Percentiles rank a stretch among this genome's conserved stretches.
Evolutionary conservation across 2,329 filamentous ascomycete genomes (phyloP).

Genomic region (Pyrenophora graminea): DNA sequence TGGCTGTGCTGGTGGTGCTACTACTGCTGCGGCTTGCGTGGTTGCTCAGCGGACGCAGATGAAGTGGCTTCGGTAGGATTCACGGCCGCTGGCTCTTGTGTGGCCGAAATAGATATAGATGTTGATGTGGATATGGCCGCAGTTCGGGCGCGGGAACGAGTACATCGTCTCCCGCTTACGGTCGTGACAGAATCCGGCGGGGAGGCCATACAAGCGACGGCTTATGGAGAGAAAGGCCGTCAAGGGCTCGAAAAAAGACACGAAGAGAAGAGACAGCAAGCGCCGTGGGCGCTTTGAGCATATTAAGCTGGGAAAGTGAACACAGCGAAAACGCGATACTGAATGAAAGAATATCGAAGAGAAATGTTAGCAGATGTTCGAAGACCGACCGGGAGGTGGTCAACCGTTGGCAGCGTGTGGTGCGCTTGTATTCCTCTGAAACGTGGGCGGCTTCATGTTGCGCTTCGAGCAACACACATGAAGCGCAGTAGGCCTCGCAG

Average conservation of each 20-base stretch:
- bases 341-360: constrained; percentile 29
- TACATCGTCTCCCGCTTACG: constrained; percentile 47
- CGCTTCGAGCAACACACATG: constrained; percentile 45
- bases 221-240: constrained; percentile 39
- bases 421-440: constrained; percentile 42
- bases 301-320: constrained; percentile 41
- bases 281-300: constrained; percentile 42
- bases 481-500: constrained; percentile 44
- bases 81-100: constrained; percentile 19
- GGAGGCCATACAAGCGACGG: constrained; percentile 45
- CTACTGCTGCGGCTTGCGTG: constrained; percentile 18
- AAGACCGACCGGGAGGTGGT: constrained; percentile 33
- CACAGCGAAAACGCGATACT: constrained; percentile 27
- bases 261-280: constrained; percentile 34
- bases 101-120: not conserved
- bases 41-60: constrained; percentile 25
- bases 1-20: constrained; percentile 13
- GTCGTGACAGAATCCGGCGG: constrained; percentile 44
- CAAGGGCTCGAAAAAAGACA: constrained; percentile 37
- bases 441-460: constrained; percentile 42
- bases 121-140: constrained; percentile 31
- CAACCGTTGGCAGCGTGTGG: constrained; percentile 43
- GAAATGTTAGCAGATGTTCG: constrained; percentile 31
- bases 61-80: constrained; percentile 27
- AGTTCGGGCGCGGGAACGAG: constrained; percentile 43